These are phyloP conservation scores for Closterium sp. DNA, from an alignment of 139 green algal genomes.

Conservation along the genomic window DNA sequence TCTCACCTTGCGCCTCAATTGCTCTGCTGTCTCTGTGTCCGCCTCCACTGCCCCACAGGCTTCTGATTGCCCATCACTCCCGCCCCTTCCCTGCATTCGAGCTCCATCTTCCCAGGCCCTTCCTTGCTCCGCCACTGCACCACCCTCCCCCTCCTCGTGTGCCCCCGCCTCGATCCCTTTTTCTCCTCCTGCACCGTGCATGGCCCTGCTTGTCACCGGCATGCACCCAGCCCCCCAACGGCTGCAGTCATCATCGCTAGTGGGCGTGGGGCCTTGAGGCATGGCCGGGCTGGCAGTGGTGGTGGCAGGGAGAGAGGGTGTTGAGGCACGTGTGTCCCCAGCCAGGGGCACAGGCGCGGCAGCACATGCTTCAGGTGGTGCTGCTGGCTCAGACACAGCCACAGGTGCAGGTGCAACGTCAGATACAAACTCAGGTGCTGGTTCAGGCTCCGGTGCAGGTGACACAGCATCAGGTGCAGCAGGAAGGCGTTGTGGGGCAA, in stretches of 20 bases:
- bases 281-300: no score
- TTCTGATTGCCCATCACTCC: not conserved
- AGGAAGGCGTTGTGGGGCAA: not conserved
- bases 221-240: not conserved
- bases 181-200: not conserved
- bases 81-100: not conserved
- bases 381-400: not conserved
- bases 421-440: not conserved
- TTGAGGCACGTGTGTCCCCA: not conserved
- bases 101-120: no score
- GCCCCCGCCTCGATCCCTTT: not conserved
- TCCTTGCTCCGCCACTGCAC: not conserved
- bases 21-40: not conserved
- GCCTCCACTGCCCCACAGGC: no score
- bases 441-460: not conserved
- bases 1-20: not conserved
- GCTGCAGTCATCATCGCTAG: not conserved
- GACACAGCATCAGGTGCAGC: not conserved
- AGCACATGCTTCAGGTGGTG: not conserved
- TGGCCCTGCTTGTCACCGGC: no score
- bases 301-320: no score
- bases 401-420: not conserved
- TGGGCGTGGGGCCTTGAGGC: no score
- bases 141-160: not conserved
- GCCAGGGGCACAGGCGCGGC: not conserved